These are phyloP conservation scores for Bipolaris zeicola DNA, from an alignment of 2,329 filamentous ascomycete species.

Conservation along the genomic window DNA sequence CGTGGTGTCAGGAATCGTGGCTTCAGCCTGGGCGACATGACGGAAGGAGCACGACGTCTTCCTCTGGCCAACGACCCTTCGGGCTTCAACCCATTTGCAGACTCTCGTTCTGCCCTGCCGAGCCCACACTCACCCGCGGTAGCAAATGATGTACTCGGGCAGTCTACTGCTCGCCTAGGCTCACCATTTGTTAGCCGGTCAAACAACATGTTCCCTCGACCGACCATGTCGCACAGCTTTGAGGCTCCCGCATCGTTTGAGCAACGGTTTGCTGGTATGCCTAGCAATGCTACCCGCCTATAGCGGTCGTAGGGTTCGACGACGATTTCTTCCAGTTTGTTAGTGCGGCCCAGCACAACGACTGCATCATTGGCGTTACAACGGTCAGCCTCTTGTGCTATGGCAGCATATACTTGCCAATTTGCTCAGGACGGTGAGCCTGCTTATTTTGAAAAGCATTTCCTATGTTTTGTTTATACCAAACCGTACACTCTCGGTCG, in stretches of 20 bases:
- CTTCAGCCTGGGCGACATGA: constrained; percentile 64
- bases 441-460: constrained; percentile 37
- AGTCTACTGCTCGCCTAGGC: constrained; percentile 53
- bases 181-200: constrained; percentile 54
- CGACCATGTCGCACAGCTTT: constrained; percentile 46
- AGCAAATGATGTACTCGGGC: constrained; percentile 33
- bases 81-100: constrained; percentile 39
- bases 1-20: constrained; percentile 65
- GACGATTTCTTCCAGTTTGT: constrained; percentile 26
- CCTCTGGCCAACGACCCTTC: constrained; percentile 58
- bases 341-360: constrained; percentile 28
- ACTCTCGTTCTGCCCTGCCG: constrained; percentile 26
- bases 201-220: constrained; percentile 56
- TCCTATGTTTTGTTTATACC: constrained; percentile 41
- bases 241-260: constrained; percentile 48
- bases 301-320: constrained; percentile 29
- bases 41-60: constrained; percentile 56
- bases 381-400: constrained; percentile 30
- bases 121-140: constrained; percentile 33
- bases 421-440: constrained; percentile 26
- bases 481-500: constrained; percentile 23
- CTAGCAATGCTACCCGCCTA: constrained; percentile 32
- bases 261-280: constrained; percentile 44
- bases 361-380: constrained; percentile 45
- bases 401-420: constrained; percentile 28